phyloP scores from a whole-genome alignment of 2,329 filamentous ascomycete species.

The Gremmenia infestans region DNA sequence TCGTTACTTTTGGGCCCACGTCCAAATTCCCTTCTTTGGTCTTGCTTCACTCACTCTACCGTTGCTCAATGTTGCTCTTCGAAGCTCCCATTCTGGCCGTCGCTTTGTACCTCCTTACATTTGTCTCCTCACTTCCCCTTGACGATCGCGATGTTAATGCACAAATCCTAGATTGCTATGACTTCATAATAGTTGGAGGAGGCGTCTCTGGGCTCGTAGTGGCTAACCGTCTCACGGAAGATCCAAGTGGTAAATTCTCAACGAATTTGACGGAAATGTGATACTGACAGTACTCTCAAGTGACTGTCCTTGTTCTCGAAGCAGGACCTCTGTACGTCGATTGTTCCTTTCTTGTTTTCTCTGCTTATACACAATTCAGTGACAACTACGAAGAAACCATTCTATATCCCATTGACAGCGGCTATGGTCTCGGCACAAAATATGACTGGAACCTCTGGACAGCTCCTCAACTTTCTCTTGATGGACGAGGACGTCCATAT shows the following conservation, averaged over 20 bases:
- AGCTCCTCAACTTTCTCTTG: conserved; percentile 32
- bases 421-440: conserved; percentile 31
- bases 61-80: neutral
- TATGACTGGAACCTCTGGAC: conserved; percentile 40
- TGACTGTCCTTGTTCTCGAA: conserved; percentile 25
- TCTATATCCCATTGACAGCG: conserved; percentile 21
- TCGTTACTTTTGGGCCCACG: neutral
- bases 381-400: conserved; percentile 25
- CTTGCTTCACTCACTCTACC: neutral
- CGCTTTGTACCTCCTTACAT: conserved; percentile 1
- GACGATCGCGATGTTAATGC: conserved; percentile 18
- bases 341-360: neutral
- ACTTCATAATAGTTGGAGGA: conserved; percentile 42
- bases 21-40: neutral
- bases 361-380: conserved; percentile 10
- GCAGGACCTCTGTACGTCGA: conserved; percentile 21
- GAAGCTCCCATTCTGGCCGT: neutral
- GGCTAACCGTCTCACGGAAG: conserved; percentile 39
- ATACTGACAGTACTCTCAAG: conserved; percentile 9
- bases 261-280: neutral
- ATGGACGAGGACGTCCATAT: conserved; percentile 20
- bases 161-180: conserved; percentile 29
- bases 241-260: conserved; percentile 14
- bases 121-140: conserved; percentile 13
- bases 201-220: conserved; percentile 43